A percentile compares a stretch with the other conserved stretches of the same genome.
Evolutionary conservation across 2,329 filamentous ascomycete genomes (phyloP).

Genomic region (Raffaelea deltoideospora): DNA sequence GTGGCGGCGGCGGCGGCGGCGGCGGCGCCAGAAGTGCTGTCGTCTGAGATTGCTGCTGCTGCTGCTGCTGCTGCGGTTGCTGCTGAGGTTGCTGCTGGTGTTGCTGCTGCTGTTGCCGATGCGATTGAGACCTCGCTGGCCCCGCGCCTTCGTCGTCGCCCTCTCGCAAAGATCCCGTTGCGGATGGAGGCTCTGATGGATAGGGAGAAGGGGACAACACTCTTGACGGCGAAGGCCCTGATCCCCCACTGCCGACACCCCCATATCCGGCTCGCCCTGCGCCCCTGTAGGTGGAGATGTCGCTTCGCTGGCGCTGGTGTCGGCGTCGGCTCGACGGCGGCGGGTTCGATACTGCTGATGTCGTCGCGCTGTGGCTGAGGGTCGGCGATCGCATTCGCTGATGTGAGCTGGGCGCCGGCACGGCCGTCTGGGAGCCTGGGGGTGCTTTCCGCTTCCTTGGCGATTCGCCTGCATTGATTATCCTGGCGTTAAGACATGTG

Average conservation of each 20-base stretch:
- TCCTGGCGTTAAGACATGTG: not conserved
- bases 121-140: constrained; percentile 7
- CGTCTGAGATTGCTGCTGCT: constrained; percentile 1
- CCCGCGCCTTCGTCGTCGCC: constrained; percentile 15
- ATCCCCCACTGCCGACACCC: constrained; percentile 1
- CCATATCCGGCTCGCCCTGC: constrained; percentile 3
- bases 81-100: constrained; percentile 15
- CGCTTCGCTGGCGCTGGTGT: constrained; percentile 51
- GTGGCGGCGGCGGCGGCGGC: constrained; percentile 4
- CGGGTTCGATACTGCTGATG: constrained; percentile 35
- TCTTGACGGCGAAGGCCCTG: constrained; percentile 11
- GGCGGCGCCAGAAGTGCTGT: not conserved
- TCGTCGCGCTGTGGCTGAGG: constrained; percentile 27
- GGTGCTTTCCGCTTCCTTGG: constrained; percentile 77
- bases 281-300: constrained; percentile 26
- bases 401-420: constrained; percentile 29
- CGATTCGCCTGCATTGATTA: constrained; percentile 45
- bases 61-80: constrained; percentile 9
- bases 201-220: constrained; percentile 12
- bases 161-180: constrained; percentile 19
- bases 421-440: constrained; percentile 34
- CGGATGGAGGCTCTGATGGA: constrained; percentile 19
- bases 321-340: constrained; percentile 38
- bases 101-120: constrained; percentile 8
- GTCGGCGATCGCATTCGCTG: constrained; percentile 36